Base-by-base conservation (phyloP, 192 early-diverging fungal genomes). In the Dissophora ornata region DNA sequence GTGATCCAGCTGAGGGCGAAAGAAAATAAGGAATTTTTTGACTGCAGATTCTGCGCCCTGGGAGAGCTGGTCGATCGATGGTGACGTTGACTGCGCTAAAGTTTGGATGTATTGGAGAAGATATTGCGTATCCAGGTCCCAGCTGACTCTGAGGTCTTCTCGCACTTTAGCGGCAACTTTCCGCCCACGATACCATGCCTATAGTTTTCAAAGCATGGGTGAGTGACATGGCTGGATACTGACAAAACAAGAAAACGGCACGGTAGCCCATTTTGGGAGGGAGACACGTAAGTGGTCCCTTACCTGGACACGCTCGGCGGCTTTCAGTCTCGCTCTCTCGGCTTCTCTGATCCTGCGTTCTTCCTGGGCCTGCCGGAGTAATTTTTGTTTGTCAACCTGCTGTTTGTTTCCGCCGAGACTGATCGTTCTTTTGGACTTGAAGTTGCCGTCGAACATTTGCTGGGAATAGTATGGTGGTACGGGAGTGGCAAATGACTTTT, bases 361-460 rank as follows among this genome's bases (percentile, higher is more conserved):
- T 32, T 83, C 82, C 57, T 94, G 92, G 1, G 90, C 89, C 64
- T 88, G 86, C 53, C 80, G 75, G 46, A 96, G 62, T 13, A 95
- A 80, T 15, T 82, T 81, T 22, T 85, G 79, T 54, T 90, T 91
- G 68, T 93, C 90, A n/a, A 89, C 78, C 49, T 86, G 81, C n/a
- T 71, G 47, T 44, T 75, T 85, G n/a, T 84, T 79, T 0, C 94
- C 94, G 50, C 95, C 96, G 33, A 98, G 84, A 60, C 91, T 94
- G 58, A 97, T 97, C 42, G 86, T 85, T 19, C 90, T 82, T 48
- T 87, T 87, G 32, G 82, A 55, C 79, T 90, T 94, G 71, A 88
- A 92, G 65, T 91, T 89, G 22, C 95, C 95, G 56, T 93, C 91
- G 70, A 97, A 97, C 73, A 77, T 77, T 33, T 42, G 8, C n/a